These are phyloP conservation scores for Cudoniella acicularis DNA, from an alignment of 495 filamentous ascomycete species.

Conservation along the genomic window DNA sequence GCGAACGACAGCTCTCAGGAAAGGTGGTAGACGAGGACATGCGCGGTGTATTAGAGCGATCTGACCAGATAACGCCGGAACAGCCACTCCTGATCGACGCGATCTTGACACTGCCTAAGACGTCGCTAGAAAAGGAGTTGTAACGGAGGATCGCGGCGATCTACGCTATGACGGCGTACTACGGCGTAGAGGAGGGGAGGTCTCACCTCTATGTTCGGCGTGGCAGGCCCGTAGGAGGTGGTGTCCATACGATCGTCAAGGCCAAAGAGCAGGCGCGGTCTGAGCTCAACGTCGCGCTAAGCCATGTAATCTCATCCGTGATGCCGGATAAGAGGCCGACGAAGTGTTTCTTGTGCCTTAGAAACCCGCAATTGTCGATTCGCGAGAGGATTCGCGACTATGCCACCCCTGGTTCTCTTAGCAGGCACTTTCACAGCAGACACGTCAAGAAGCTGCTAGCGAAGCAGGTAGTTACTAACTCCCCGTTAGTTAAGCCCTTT, in stretches of 20 bases:
- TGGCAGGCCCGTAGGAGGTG: background rate
- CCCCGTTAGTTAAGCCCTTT: slow-evolving; percentile 1
- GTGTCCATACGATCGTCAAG: background rate
- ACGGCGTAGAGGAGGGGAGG: slow-evolving; percentile 9
- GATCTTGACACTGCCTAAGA: slow-evolving; percentile 19
- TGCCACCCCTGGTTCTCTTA: slow-evolving; percentile 1
- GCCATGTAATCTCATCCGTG: background rate
- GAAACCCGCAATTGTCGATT: background rate
- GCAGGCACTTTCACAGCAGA: background rate
- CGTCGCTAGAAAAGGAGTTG: slow-evolving; percentile 12
- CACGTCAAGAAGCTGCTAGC: slow-evolving; percentile 4
- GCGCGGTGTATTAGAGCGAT: slow-evolving; percentile 9
- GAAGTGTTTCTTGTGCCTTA: background rate
- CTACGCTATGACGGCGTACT: slow-evolving; percentile 15
- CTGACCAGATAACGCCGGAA: slow-evolving; percentile 13
- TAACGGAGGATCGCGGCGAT: slow-evolving; percentile 14
- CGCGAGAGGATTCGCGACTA: background rate
- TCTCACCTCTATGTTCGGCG: background rate
- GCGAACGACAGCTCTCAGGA: slow-evolving; percentile 28
- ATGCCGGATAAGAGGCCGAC: background rate
- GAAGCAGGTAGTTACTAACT: too few relatives aligned
- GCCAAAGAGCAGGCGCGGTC: background rate
- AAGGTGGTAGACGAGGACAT: slow-evolving; percentile 15
- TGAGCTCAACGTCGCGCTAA: background rate
- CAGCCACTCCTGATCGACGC: slow-evolving; percentile 12